These are phyloP conservation scores for Heterobasidion irregulare DNA, from an alignment of 1,284 basidiomycete genomes.

Conservation along the genomic window DNA sequence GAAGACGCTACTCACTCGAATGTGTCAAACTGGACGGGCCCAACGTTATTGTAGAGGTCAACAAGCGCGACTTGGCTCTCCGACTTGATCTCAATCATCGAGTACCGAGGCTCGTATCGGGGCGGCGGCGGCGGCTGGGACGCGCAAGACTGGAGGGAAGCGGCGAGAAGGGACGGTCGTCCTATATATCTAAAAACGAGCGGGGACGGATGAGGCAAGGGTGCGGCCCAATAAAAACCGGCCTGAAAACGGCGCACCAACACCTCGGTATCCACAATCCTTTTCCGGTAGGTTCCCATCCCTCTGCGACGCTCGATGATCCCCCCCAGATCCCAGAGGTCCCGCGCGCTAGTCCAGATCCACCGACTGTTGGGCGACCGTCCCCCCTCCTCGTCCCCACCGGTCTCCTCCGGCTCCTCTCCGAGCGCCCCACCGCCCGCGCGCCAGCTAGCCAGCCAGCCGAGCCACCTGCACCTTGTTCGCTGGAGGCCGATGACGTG, in stretches of 20 bases:
- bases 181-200: neutral
- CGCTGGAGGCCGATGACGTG: neutral
- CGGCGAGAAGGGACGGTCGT: neutral
- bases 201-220: neutral
- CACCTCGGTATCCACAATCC: too few relatives aligned
- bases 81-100: conserved; percentile 21
- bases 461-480: neutral
- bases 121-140: conserved; percentile 6
- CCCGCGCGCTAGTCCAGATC: neutral
- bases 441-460: neutral
- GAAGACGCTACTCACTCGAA: conserved; percentile 31
- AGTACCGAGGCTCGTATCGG: conserved; percentile 1
- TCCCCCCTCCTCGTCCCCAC: neutral
- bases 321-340: neutral
- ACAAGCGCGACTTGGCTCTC: conserved; percentile 7
- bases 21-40: conserved; percentile 5
- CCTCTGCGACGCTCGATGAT: neutral
- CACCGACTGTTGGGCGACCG: neutral
- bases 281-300: too few relatives aligned
- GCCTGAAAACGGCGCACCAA: neutral
- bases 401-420: neutral
- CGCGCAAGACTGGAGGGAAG: conserved; percentile 6
- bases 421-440: neutral
- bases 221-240: neutral
- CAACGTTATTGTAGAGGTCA: conserved; percentile 3